phyloP scores from a whole-genome alignment of 2,329 filamentous ascomycete genomes.

The Fusarium sp. region DNA sequence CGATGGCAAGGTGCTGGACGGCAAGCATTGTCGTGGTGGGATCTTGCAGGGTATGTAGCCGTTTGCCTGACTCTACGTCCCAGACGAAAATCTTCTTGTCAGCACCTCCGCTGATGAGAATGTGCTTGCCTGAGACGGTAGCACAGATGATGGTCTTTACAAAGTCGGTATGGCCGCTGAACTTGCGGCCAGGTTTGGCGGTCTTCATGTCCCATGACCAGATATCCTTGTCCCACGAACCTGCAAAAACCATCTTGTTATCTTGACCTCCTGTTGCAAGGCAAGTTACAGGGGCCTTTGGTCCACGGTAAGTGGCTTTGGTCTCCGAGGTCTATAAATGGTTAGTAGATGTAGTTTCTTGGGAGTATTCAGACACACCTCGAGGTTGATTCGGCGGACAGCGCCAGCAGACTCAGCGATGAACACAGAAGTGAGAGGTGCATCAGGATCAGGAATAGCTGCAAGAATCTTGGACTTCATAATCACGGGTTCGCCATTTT shows the following conservation, averaged over 20 bases:
- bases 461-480: constrained; percentile 89
- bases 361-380: constrained; percentile 62
- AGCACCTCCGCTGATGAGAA: constrained; percentile 78
- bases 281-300: constrained; percentile 81
- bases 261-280: constrained; percentile 70
- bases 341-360: constrained; percentile 6
- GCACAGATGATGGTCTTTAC: constrained; percentile 81
- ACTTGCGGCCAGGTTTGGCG: constrained; percentile 64
- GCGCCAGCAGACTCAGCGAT: constrained; percentile 89
- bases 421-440: constrained; percentile 69
- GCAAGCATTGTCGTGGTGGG: constrained; percentile 76
- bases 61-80: constrained; percentile 74
- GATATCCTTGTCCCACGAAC: constrained; percentile 93
- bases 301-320: constrained; percentile 70
- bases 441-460: constrained; percentile 72
- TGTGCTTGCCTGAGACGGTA: constrained; percentile 67
- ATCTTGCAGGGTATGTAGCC: constrained; percentile 81
- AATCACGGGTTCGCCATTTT: constrained; percentile 80
- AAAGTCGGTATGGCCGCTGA: constrained; percentile 86
- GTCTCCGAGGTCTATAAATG: constrained; percentile 44
- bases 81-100: constrained; percentile 87
- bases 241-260: constrained; percentile 76
- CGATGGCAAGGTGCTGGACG: constrained; percentile 80
- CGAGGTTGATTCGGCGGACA: constrained; percentile 76
- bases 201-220: constrained; percentile 82